Percentiles rank a stretch among this genome's conserved stretches.
Evolutionary conservation across 2,329 filamentous ascomycete species (phyloP).

Genomic region (Chaetomium sp.): DNA sequence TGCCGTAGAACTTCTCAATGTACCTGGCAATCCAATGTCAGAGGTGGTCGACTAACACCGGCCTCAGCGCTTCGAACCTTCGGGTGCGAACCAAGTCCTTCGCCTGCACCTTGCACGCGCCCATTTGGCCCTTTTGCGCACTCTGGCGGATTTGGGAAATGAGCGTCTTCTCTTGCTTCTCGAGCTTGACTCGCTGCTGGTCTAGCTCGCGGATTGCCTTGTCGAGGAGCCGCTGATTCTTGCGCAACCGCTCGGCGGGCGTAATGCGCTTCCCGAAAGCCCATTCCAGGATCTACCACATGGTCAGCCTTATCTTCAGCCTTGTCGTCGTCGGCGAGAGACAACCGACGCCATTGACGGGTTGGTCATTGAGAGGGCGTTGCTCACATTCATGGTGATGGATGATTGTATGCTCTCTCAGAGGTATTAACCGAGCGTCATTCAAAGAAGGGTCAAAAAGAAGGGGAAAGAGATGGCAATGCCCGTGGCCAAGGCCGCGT

Average conservation of each 20-base stretch:
- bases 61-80: slow-evolving; percentile 41
- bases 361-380: background rate
- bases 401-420: background rate
- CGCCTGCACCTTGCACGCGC: slow-evolving; percentile 96
- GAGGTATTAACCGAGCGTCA: background rate
- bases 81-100: slow-evolving; percentile 93
- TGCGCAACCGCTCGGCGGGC: slow-evolving; percentile 81
- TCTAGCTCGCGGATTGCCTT: slow-evolving; percentile 96
- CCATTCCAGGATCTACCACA: slow-evolving; percentile 86
- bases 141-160: slow-evolving; percentile 96
- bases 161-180: slow-evolving; percentile 98
- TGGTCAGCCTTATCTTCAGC: slow-evolving; percentile 20
- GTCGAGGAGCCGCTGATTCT: slow-evolving; percentile 93
- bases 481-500: slow-evolving; percentile 7
- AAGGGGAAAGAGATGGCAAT: background rate
- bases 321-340: slow-evolving; percentile 49
- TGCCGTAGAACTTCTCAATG: slow-evolving; percentile 96
- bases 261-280: slow-evolving; percentile 99
- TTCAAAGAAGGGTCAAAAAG: background rate
- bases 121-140: slow-evolving; percentile 96
- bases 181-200: slow-evolving; percentile 87
- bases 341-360: background rate
- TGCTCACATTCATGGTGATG: too few species aligned
- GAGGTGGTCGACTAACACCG: background rate
- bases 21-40: slow-evolving; percentile 50